Percentiles rank a stretch among this genome's conserved stretches.
phyloP scores from a whole-genome alignment of 139 green algal genomes.

The Tetraselmis chui region DNA sequence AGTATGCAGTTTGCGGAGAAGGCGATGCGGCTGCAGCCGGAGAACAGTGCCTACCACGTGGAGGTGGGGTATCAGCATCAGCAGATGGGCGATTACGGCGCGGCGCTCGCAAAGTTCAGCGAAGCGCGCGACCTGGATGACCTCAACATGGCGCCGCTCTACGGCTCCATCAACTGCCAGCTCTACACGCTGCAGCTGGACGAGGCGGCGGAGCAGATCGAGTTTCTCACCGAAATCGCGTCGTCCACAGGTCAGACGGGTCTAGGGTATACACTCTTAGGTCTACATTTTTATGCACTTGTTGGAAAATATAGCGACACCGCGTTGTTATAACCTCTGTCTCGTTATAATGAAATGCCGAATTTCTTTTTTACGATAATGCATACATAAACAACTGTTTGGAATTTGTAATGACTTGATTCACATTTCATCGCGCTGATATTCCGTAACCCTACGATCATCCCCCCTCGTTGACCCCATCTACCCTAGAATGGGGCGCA shows the following conservation, averaged over 20 bases:
- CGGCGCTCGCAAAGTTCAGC: constrained; percentile 36
- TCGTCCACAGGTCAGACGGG: constrained; percentile 1
- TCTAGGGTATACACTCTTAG: too few species aligned
- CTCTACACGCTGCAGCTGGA: constrained; percentile 42
- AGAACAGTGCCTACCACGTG: constrained; percentile 28
- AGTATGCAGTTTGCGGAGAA: constrained; percentile 37
- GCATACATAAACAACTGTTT: too few species aligned
- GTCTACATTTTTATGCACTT: too few species aligned
- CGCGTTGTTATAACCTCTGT: too few species aligned
- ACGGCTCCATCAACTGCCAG: constrained; percentile 39
- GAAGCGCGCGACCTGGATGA: constrained; percentile 45
- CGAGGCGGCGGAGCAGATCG: constrained; percentile 44
- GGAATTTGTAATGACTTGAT: too few species aligned
- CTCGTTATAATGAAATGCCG: too few species aligned
- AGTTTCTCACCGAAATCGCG: constrained; percentile 38
- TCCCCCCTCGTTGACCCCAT: too few species aligned
- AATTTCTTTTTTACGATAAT: too few species aligned
- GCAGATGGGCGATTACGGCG: constrained; percentile 37
- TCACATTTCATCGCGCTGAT: too few species aligned
- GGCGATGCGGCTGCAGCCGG: constrained; percentile 34
- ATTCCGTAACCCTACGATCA: too few species aligned
- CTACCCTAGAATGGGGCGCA: too few species aligned
- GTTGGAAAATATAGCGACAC: too few species aligned
- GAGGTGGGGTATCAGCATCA: constrained; percentile 36
- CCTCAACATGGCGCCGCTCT: constrained; percentile 46